Evolutionary conservation across 495 filamentous ascomycete genomes (phyloP).

Genomic region (Poronia punctata): DNA sequence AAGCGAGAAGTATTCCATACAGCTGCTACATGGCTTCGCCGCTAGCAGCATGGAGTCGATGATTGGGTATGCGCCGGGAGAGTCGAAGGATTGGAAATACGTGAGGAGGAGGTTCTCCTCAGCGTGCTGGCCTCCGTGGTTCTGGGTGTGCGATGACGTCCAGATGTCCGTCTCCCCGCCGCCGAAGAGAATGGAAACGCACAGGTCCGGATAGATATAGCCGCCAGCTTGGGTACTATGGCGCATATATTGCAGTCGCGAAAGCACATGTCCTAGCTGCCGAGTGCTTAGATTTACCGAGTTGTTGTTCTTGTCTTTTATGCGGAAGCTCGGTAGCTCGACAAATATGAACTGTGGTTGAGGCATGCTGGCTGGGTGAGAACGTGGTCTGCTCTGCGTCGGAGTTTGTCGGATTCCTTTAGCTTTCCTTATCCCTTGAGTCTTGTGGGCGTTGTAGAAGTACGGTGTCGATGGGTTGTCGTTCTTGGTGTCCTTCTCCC

Average conservation of each 20-base stretch:
- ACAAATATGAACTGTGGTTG: conserved; percentile 23
- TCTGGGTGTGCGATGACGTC: conserved; percentile 14
- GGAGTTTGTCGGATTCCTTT: not conserved
- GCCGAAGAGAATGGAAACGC: conserved; percentile 19
- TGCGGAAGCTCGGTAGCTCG: conserved; percentile 24
- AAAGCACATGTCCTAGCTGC: conserved; percentile 16
- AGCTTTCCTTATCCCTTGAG: not conserved
- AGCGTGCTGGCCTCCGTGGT: conserved; percentile 17
- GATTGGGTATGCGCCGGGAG: conserved; percentile 22
- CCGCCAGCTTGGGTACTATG: conserved; percentile 14
- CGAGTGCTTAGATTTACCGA: conserved; percentile 14
- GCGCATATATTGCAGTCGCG: conserved; percentile 20
- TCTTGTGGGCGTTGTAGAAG: too few relatives aligned
- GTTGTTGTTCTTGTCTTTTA: conserved; percentile 19
- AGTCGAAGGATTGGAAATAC: conserved; percentile 27
- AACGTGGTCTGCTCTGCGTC: too few relatives aligned
- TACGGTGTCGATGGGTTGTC: too few relatives aligned
- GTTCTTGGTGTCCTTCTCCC: too few relatives aligned
- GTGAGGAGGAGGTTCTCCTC: conserved; percentile 23
- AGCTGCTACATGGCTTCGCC: conserved; percentile 22
- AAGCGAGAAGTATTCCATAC: conserved; percentile 21
- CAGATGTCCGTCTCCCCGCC: conserved; percentile 24
- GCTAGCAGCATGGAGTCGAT: conserved; percentile 22
- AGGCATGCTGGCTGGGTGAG: not conserved
- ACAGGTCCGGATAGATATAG: conserved; percentile 14